Conservation (phyloP, 208 protist genomes). For the Crithidia fasciculata region DNA sequence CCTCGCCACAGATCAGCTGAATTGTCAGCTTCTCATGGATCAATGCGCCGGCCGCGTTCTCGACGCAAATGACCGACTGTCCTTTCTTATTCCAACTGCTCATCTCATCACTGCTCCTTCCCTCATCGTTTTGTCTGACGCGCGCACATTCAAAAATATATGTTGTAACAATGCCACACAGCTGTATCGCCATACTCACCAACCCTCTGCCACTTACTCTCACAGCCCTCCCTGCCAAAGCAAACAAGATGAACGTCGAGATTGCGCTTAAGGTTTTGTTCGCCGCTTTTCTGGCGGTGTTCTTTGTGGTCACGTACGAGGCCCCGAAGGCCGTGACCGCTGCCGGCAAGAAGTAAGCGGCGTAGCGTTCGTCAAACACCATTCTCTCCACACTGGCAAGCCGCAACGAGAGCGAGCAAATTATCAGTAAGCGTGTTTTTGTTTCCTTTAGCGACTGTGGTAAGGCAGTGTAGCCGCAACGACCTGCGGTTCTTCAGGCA, state of each 20-base stretch:
- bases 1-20: too few relatives aligned
- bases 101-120: too few relatives aligned
- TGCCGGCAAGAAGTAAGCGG: not conserved
- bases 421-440: not conserved
- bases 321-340: not conserved
- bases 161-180: too few relatives aligned
- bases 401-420: not conserved
- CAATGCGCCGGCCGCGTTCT: too few relatives aligned
- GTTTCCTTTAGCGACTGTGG: not conserved
- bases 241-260: conserved; percentile 6
- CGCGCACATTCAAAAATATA: too few relatives aligned
- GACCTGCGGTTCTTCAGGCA: too few relatives aligned
- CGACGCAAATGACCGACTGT: not conserved
- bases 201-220: not conserved
- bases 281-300: conserved; percentile 9
- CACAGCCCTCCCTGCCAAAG: not conserved
- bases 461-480: too few relatives aligned
- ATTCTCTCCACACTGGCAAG: not conserved
- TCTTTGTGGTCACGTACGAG: conserved; percentile 19
- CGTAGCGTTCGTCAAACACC: not conserved
- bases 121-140: too few relatives aligned
- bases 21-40: too few relatives aligned
- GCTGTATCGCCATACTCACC: too few relatives aligned
- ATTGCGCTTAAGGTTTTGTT: conserved; percentile 18
- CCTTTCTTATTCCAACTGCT: not conserved